phyloP scores from a whole-genome alignment of 768 basidiomycete genomes.

The Arthromyces matolae region DNA sequence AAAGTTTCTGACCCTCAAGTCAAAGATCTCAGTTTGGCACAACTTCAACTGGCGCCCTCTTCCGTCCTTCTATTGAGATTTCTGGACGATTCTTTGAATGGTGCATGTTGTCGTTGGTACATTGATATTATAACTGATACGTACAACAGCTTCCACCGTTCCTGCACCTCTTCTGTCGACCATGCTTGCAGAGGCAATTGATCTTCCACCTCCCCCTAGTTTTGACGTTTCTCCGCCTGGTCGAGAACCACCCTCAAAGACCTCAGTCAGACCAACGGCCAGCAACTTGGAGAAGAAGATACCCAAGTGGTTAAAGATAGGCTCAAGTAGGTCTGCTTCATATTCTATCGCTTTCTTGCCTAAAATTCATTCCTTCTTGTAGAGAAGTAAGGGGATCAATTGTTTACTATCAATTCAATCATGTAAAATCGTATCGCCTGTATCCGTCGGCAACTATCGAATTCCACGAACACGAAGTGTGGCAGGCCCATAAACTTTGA shows the following conservation, averaged over 20 bases:
- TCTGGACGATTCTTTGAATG: constrained; percentile 66
- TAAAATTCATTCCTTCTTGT: neutral
- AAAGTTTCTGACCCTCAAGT: constrained; percentile 76
- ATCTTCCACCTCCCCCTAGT: constrained; percentile 59
- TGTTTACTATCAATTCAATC: neutral
- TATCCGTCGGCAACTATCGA: too few relatives aligned
- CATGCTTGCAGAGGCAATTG: constrained; percentile 56
- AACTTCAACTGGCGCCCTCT: constrained; percentile 76
- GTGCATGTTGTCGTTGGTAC: constrained; percentile 28
- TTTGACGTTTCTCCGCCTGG: constrained; percentile 15
- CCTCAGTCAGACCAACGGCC: constrained; percentile 3
- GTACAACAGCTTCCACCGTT: constrained; percentile 41
- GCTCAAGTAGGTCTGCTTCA: constrained; percentile 43
- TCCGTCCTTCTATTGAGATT: constrained; percentile 77
- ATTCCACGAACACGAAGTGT: too few relatives aligned
- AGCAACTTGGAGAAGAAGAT: constrained; percentile 48
- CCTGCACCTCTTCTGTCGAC: constrained; percentile 62
- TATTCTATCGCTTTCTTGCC: neutral
- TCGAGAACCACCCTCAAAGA: constrained; percentile 6
- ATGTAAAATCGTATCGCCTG: neutral
- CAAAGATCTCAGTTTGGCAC: constrained; percentile 60
- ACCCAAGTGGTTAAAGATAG: constrained; percentile 78
- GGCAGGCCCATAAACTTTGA: too few relatives aligned
- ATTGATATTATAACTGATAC: constrained; percentile 16
- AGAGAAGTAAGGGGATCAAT: constrained; percentile 13